A percentile compares a stretch with the other conserved stretches of the same genome.
Evolutionary conservation across 2,329 filamentous ascomycete species (phyloP).

Genomic region (Lasiodiplodia citricola): DNA sequence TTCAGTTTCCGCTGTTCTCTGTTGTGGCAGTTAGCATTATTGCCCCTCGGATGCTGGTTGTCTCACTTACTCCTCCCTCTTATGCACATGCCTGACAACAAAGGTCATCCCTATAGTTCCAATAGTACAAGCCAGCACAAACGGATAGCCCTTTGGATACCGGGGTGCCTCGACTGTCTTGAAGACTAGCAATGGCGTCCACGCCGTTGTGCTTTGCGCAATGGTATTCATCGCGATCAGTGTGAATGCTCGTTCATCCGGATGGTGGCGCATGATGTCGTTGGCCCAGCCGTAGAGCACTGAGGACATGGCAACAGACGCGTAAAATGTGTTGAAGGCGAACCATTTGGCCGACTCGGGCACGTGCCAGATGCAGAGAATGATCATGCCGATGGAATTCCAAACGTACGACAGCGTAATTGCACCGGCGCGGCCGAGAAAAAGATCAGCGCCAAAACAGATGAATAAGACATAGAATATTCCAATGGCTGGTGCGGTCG

Average conservation of each 20-base stretch:
- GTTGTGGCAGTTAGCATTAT: background rate
- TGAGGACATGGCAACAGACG: constrained; percentile 58
- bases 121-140: constrained; percentile 46
- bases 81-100: constrained; percentile 26
- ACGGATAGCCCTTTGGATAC: constrained; percentile 52
- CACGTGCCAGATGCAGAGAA: constrained; percentile 62
- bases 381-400: constrained; percentile 61
- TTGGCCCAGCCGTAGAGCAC: constrained; percentile 65
- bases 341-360: constrained; percentile 62
- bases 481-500: constrained; percentile 59
- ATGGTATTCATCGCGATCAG: constrained; percentile 59
- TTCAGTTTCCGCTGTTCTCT: constrained; percentile 2
- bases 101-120: constrained; percentile 40
- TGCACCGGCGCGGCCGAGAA: constrained; percentile 59
- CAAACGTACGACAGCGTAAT: constrained; percentile 58
- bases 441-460: constrained; percentile 61
- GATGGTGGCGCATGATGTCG: constrained; percentile 52
- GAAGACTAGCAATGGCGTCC: constrained; percentile 61
- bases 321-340: constrained; percentile 58
- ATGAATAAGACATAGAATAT: constrained; percentile 62
- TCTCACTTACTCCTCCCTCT: constrained; percentile 28
- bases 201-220: constrained; percentile 62
- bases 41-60: no score
- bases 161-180: constrained; percentile 52
- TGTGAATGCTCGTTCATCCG: constrained; percentile 55